Evolutionary conservation across 805 yeast genomes (phyloP).

Genomic region (Wickerhamiella kurtzmanii): DNA sequence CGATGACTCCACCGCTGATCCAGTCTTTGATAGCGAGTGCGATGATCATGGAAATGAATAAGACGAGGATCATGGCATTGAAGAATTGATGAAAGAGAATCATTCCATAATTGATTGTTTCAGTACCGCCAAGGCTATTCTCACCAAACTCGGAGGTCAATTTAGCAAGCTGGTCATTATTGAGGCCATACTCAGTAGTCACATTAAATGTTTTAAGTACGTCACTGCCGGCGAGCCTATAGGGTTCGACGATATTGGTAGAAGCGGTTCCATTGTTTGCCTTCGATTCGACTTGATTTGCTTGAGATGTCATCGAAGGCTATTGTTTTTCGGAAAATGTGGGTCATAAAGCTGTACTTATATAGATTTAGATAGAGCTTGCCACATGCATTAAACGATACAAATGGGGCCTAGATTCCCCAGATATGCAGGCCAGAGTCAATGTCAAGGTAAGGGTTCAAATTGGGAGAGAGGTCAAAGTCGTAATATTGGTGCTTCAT

Average conservation of each 20-base stretch:
- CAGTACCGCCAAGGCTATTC: conserved; percentile 49
- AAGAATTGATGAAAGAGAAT: conserved; percentile 55
- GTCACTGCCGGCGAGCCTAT: conserved; percentile 24
- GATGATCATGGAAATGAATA: conserved; percentile 54
- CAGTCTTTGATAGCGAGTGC: conserved; percentile 63
- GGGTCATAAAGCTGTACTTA: not conserved
- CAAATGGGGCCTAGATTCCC: not conserved
- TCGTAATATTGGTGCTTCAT: not conserved
- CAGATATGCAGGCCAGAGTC: not conserved
- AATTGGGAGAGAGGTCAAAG: too few relatives aligned
- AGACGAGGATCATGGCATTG: conserved; percentile 68
- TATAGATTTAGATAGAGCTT: too few relatives aligned
- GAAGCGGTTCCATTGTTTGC: not conserved
- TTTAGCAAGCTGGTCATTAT: conserved; percentile 24
- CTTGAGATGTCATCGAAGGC: not conserved
- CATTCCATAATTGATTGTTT: conserved; percentile 37
- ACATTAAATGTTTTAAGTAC: conserved; percentile 32
- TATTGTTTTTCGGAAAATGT: not conserved
- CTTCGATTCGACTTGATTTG: not conserved
- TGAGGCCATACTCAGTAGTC: conserved; percentile 36
- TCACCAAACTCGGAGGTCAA: conserved; percentile 34
- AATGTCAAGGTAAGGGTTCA: not conserved
- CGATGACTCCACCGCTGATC: conserved; percentile 74
- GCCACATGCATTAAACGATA: too few relatives aligned
- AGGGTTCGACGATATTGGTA: conserved; percentile 11